Evolutionary conservation across 2,329 filamentous ascomycete species (phyloP).

Genomic region (Claviceps humidiphila): DNA sequence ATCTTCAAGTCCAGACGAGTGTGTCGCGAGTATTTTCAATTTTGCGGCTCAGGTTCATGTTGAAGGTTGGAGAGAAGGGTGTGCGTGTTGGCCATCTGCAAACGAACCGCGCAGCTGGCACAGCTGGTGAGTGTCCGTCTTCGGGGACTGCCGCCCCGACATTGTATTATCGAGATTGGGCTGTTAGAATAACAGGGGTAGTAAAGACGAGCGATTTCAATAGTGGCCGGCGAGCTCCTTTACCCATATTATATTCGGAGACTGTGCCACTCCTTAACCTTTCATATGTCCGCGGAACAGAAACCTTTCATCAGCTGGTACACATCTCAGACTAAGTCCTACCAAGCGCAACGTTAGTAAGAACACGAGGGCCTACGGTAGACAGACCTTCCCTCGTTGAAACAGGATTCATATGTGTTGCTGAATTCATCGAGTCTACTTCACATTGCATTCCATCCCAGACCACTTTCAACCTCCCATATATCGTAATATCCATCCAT

Average conservation of each 20-base stretch:
- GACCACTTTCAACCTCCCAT: constrained; percentile 7
- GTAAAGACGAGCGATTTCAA: no score
- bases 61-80: constrained; percentile 4
- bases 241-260: no score
- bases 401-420: not conserved
- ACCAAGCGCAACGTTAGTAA: no score
- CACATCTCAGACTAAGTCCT: no score
- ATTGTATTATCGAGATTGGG: no score
- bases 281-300: no score
- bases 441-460: constrained; percentile 12
- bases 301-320: no score
- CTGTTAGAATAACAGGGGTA: no score
- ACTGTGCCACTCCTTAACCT: no score
- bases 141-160: no score
- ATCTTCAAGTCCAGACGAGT: not conserved
- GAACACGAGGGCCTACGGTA: no score
- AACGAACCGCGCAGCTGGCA: constrained; percentile 7
- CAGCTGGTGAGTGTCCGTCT: not conserved
- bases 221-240: no score
- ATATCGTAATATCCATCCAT: constrained; percentile 10
- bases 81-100: constrained; percentile 10
- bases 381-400: not conserved
- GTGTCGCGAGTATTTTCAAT: constrained; percentile 6
- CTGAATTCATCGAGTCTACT: constrained; percentile 15
- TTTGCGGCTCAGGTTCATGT: constrained; percentile 5